Evolutionary conservation across 2,329 filamentous ascomycete species (phyloP), one percentile per base, ranked within the genome.

Genomic region (Rutstroemia sydowiana): DNA sequence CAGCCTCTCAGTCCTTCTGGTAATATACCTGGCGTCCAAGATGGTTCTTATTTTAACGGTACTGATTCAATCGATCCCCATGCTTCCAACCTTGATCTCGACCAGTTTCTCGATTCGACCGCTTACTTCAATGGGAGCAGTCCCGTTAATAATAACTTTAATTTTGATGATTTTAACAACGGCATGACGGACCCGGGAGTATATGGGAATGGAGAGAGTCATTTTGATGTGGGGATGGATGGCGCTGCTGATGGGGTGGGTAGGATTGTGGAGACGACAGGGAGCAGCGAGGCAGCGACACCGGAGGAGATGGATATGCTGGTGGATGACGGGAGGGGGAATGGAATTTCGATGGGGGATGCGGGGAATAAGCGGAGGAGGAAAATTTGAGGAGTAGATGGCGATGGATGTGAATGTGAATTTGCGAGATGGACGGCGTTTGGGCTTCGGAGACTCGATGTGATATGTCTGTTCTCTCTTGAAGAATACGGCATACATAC

Each of bases 1-100:
- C 84, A 87, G 6, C 90, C 90, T 0, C 75, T 95, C 11, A 91
- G 85, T 62, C 90, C 90, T 0, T 87, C 81, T 0, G 89, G 88
- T 4, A 78, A 79, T 14, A 87, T 95, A 32, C 87, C 88, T 1
- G 87, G 87, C 4, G 68, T 93, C 1, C 74, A 77, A 2, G 67
- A 64, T 9, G 60, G 62, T 26, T 57, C 57, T 13, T 69, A 67
- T 49, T 66, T 66, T 41, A 60, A 62, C 16, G 63, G 62, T 2
- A 41, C 55, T 20, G 57, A 57, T n/a, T 30, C 31, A 66, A 67
- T 57, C 70, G 71, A 61, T 63, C 71, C 52, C 54, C 64, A 32
- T 58, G 65, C 10, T 68, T 66, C 59, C 60, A 21, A 45, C 30
- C 31, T 75, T 13, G 76, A 79, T 51, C 65, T 78, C 5, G 75